Conservation (phyloP, 2,329 filamentous ascomycete species). For the Aschersonia sp. region DNA sequence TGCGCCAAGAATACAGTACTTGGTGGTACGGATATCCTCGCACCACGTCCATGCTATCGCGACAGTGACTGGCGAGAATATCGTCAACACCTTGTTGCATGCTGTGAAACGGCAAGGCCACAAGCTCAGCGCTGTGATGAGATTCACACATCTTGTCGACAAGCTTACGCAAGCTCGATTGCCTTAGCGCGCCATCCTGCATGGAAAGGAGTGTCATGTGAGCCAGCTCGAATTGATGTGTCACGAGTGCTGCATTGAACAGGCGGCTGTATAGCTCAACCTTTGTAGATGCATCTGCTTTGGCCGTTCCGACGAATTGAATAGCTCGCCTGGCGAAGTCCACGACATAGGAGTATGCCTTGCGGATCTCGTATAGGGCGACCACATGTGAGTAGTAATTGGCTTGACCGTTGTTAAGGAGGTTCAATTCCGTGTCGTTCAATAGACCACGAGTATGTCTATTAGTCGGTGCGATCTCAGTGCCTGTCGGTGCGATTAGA, state of each 20-base stretch:
- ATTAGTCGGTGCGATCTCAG: slow-evolving; percentile 29
- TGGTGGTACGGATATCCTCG: slow-evolving; percentile 71
- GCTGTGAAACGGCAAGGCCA: slow-evolving; percentile 64
- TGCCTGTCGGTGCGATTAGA: slow-evolving; percentile 18
- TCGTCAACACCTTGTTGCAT: slow-evolving; percentile 69
- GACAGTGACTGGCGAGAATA: slow-evolving; percentile 59
- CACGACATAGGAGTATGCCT: slow-evolving; percentile 65
- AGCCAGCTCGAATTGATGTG: slow-evolving; percentile 67
- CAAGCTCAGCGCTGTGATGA: slow-evolving; percentile 51
- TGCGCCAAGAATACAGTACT: slow-evolving; percentile 82
- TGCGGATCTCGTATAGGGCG: slow-evolving; percentile 64
- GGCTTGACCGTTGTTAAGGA: slow-evolving; percentile 57
- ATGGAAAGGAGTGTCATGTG: slow-evolving; percentile 67
- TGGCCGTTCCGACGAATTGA: slow-evolving; percentile 34
- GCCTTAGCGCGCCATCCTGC: slow-evolving; percentile 56
- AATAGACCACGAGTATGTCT: slow-evolving; percentile 53
- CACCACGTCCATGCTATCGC: slow-evolving; percentile 50
- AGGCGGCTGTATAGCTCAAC: slow-evolving; percentile 69
- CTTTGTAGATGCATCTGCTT: slow-evolving; percentile 28
- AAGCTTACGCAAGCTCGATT: slow-evolving; percentile 56
- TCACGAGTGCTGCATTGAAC: slow-evolving; percentile 69
- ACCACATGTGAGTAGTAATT: slow-evolving; percentile 82
- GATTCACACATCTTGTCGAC: slow-evolving; percentile 55
- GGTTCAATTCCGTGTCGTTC: slow-evolving; percentile 58
- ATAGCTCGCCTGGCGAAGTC: slow-evolving; percentile 70